Percentiles rank a stretch among this genome's conserved stretches.
Conservation (phyloP, 1,139 yeast genomes). For the Debaryomyces nepalensis region DNA sequence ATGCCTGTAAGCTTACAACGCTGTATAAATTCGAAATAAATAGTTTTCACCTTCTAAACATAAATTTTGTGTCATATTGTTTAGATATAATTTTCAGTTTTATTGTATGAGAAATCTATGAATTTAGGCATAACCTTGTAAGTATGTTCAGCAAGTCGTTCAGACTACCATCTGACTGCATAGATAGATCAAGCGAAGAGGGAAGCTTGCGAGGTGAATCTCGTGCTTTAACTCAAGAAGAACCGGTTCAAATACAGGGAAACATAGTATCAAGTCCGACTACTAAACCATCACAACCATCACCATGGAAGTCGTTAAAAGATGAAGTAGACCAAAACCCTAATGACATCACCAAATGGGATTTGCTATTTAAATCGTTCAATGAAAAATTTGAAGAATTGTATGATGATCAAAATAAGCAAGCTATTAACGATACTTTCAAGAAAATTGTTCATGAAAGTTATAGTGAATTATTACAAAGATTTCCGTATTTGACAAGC, state of each 20-base stretch:
- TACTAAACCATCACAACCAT: constrained; percentile 16
- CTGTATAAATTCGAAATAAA: not conserved
- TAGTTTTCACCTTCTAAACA: not conserved
- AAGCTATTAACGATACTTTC: constrained; percentile 23
- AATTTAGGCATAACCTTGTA: not conserved
- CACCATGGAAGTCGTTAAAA: constrained; percentile 11
- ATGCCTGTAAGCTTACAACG: not conserved
- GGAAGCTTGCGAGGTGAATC: constrained; percentile 4
- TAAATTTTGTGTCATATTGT: constrained; percentile 3
- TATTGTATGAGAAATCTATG: not conserved
- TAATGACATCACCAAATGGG: constrained; percentile 38
- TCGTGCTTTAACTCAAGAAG: constrained; percentile 1
- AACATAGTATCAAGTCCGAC: constrained; percentile 14
- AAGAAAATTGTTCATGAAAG: constrained; percentile 24
- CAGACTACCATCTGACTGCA: constrained; percentile 12
- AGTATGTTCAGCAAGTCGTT: constrained; percentile 7
- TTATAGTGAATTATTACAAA: constrained; percentile 41
- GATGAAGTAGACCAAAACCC: constrained; percentile 23
- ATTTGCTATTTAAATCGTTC: constrained; percentile 28
- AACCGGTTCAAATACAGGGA: constrained; percentile 5
- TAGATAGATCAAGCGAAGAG: not conserved
- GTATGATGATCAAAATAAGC: constrained; percentile 17
- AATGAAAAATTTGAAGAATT: constrained; percentile 26
- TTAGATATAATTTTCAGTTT: not conserved
- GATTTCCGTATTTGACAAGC: constrained; percentile 60